Percentiles rank a stretch among this genome's conserved stretches.
phyloP scores from a whole-genome alignment of 805 yeast species.

The Candida golubevii region DNA sequence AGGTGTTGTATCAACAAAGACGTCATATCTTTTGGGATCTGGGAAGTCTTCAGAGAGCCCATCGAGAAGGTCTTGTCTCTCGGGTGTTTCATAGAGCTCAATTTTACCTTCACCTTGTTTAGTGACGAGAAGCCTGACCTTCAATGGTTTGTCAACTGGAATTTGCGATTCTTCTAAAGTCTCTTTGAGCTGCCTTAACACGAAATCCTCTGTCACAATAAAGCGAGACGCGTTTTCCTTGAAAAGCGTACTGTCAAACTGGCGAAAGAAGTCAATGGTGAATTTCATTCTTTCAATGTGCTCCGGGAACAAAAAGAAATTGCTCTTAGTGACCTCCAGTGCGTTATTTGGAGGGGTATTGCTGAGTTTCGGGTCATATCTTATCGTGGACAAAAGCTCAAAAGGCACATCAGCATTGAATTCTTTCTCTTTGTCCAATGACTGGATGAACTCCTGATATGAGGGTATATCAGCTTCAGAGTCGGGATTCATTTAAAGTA shows the following conservation, averaged over 20 bases:
- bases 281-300: conserved; percentile 60
- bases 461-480: background rate
- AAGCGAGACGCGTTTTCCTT: conserved; percentile 21
- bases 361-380: conserved; percentile 65
- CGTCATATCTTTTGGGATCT: conserved; percentile 43
- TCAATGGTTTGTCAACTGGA: conserved; percentile 25
- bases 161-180: conserved; percentile 24
- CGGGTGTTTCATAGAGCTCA: conserved; percentile 29
- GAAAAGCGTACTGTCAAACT: conserved; percentile 18
- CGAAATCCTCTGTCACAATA: conserved; percentile 27
- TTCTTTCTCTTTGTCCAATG: conserved; percentile 3
- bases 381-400: conserved; percentile 62
- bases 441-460: conserved; percentile 4
- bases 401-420: conserved; percentile 20
- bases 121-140: conserved; percentile 29
- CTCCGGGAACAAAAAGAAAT: conserved; percentile 59
- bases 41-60: conserved; percentile 22
- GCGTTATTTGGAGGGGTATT: conserved; percentile 23
- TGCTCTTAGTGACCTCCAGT: conserved; percentile 21
- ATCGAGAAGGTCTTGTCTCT: conserved; percentile 24
- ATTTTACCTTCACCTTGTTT: conserved; percentile 26
- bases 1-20: conserved; percentile 55
- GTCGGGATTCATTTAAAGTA: background rate
- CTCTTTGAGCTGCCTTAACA: conserved; percentile 33
- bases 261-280: conserved; percentile 48